Conservation (phyloP, 768 basidiomycete species). For the Gelatoporia subvermispora region DNA sequence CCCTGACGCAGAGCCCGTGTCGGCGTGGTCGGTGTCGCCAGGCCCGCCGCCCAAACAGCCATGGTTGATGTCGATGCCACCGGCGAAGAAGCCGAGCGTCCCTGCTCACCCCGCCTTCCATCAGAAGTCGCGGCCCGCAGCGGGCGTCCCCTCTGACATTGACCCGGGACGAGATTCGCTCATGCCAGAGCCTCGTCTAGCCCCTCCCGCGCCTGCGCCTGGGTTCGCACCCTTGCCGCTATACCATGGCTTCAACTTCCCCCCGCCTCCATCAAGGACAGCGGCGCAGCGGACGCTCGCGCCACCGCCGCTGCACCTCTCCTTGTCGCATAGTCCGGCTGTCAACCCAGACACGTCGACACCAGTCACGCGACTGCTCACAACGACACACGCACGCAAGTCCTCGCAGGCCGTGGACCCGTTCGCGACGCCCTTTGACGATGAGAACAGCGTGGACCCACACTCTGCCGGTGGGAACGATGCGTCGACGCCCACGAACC, state of each 20-base stretch:
- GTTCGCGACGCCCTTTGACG: conserved; percentile 78
- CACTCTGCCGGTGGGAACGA: conserved; percentile 22
- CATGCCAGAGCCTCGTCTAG: conserved; percentile 4
- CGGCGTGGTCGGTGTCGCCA: conserved; percentile 30
- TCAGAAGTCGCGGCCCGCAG: conserved; percentile 6
- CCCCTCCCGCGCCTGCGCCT: conserved; percentile 18
- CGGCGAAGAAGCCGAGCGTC: conserved; percentile 10
- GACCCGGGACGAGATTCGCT: conserved; percentile 1
- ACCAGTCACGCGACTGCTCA: conserved; percentile 42
- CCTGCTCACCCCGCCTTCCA: conserved; percentile 5
- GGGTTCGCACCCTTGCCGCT: conserved; percentile 30
- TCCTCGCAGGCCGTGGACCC: conserved; percentile 44
- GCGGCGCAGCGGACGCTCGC: conserved; percentile 13
- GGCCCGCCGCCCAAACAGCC: conserved; percentile 23
- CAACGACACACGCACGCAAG: conserved; percentile 37
- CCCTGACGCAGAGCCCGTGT: conserved; percentile 19
- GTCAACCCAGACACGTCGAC: conserved; percentile 20
- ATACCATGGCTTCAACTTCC: conserved; percentile 34
- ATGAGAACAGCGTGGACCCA: conserved; percentile 33
- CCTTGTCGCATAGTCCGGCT: conserved; percentile 4
- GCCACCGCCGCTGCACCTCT: conserved; percentile 12
- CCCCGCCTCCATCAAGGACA: conserved; percentile 16
- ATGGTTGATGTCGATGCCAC: conserved; percentile 13
- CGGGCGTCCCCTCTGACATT: conserved; percentile 13
- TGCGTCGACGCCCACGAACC: conserved; percentile 5